Evolutionary conservation across 352 stramenopile genomes (phyloP), one percentile per base, ranked within the genome.

Genomic region (Elongisporangium anandrum): DNA sequence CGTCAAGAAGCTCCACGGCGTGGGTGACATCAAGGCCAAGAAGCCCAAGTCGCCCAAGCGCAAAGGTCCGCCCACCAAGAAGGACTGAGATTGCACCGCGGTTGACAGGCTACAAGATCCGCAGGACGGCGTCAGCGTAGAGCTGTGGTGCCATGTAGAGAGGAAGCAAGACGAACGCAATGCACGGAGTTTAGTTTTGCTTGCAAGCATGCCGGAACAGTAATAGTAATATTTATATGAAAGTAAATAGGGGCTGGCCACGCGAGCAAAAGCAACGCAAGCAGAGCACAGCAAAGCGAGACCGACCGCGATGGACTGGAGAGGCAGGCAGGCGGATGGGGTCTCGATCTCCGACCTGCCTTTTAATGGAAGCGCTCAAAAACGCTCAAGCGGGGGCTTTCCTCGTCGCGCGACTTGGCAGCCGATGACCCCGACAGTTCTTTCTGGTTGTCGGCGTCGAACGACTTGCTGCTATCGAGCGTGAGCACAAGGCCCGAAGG

Each of bases 341-440:
- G 29, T 41, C 29, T 41, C 29, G 29, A 15, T 41, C 29, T 41
- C 29, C 29, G 29, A 41, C 29, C 29, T 41, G 29, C 29, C 29
- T 50, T 63, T 67, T 82, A 92, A 67, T 92, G 82, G 70, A 92
- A 92, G 70, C 81, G 80, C 75, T 89, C 82, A 59, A 92, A 92
- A 54, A 92, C 74, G 68, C 82, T 90, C 69, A 92, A 63, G 53
- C 82, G 82, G 47, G 79, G 82, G 64, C 82, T 92, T 69, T 87
- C 77, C 61, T 88, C 79, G 57, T 85, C 75, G 60, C 73, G 62
- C n/a, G 50, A 51, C 59, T 50, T 52, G 54, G 54, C 21, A 39
- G 65, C 52, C 26, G 60, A 56, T 21, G 29, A 56, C 56, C 29
- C 60, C 57, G 65, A 55, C 29, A 23, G 39, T 29, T 41, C 24